Evolutionary conservation across 176 grass and related monocot genomes (phyloP).

Genomic region (Areca catechu): DNA sequence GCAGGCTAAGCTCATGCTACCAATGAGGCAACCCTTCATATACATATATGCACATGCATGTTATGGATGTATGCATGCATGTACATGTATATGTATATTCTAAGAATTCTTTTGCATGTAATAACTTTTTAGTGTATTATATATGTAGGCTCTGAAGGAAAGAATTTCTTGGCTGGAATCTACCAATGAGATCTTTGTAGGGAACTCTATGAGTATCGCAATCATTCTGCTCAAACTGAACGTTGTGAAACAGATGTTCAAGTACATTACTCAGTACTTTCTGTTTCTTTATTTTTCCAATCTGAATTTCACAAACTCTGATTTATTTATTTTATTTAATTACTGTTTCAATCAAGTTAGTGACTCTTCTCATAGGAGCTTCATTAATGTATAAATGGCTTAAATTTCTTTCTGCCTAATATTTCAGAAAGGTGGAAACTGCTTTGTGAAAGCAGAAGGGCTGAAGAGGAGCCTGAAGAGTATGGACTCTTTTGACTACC

Average conservation of each 20-base stretch:
- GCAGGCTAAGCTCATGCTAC: too few species aligned
- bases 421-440: slow-evolving; percentile 63
- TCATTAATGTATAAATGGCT: slow-evolving; percentile 14
- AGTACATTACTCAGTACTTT: slow-evolving; percentile 38
- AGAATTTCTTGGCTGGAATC: slow-evolving; percentile 88
- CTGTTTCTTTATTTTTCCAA: slow-evolving; percentile 18
- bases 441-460: slow-evolving; percentile 69
- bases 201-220: slow-evolving; percentile 58
- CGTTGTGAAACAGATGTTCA: slow-evolving; percentile 55
- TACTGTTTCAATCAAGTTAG: too few species aligned
- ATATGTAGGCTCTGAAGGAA: slow-evolving; percentile 71
- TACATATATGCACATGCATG: too few species aligned
- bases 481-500: slow-evolving; percentile 66
- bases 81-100: too few species aligned
- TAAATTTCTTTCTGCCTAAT: slow-evolving; percentile 18
- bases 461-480: slow-evolving; percentile 90
- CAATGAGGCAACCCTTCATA: too few species aligned
- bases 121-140: too few species aligned
- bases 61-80: too few species aligned
- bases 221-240: slow-evolving; percentile 28
- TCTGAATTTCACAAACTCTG: too few species aligned
- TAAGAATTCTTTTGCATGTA: too few species aligned
- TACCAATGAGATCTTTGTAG: slow-evolving; percentile 81
- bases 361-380: too few species aligned
- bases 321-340: too few species aligned